Conservation (phyloP, 2,329 filamentous ascomycete genomes). For the Lasiodiplodia citricola region DNA sequence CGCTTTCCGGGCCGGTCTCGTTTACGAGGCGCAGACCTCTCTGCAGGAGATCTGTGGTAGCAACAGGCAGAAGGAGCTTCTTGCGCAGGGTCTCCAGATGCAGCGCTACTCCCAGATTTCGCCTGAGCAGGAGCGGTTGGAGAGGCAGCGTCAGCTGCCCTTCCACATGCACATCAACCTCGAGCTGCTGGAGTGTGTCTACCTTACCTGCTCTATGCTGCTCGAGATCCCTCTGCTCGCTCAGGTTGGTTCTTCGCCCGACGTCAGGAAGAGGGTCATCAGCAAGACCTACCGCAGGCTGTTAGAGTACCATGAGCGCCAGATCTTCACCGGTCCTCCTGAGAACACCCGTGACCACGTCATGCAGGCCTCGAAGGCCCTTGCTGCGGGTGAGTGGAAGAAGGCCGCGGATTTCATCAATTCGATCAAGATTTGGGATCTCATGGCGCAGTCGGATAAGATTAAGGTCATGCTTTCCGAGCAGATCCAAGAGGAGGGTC, state of each 20-base stretch:
- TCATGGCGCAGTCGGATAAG: conserved; percentile 89
- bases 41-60: conserved; percentile 98
- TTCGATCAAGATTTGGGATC: conserved; percentile 99
- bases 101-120: conserved; percentile 96
- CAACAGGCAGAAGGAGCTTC: conserved; percentile 94
- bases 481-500: conserved; percentile 98
- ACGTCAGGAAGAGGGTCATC: conserved; percentile 96
- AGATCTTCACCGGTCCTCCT: conserved; percentile 97
- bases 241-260: conserved; percentile 93
- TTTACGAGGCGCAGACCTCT: conserved; percentile 97
- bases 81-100: conserved; percentile 98
- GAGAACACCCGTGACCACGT: conserved; percentile 99
- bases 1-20: conserved; percentile 93
- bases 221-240: conserved; percentile 96
- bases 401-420: conserved; percentile 92
- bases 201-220: conserved; percentile 98
- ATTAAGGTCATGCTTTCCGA: conserved; percentile 97
- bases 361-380: conserved; percentile 97
- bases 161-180: conserved; percentile 99
- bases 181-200: conserved; percentile 96
- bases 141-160: conserved; percentile 95
- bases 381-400: conserved; percentile 98
- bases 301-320: conserved; percentile 98
- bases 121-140: conserved; percentile 94
- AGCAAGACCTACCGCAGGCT: conserved; percentile 99